Percentiles rank a stretch among this genome's conserved stretches.
Conservation (phyloP, 192 early-diverging fungal species). For the Coemansia biformis region DNA sequence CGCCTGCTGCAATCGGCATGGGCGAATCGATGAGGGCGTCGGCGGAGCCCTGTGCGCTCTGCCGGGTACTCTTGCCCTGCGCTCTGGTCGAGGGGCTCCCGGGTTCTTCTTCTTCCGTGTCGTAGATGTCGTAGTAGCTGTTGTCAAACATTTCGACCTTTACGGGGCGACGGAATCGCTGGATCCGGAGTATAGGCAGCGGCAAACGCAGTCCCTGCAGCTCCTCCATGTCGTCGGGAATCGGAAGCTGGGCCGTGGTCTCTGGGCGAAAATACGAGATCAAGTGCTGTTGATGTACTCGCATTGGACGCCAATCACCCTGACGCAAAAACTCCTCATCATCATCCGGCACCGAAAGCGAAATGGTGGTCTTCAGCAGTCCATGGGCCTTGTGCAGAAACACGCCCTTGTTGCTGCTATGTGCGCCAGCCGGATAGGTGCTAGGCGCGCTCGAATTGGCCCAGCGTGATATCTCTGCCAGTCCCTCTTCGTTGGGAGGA, state of each 20-base stretch:
- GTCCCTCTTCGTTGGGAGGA: slow-evolving; percentile 48
- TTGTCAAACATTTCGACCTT: slow-evolving; percentile 21
- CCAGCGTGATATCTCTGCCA: slow-evolving; percentile 17
- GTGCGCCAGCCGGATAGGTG: slow-evolving; percentile 1
- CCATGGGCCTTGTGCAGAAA: slow-evolving; percentile 55
- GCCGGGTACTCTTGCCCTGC: no score
- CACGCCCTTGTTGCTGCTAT: slow-evolving; percentile 38
- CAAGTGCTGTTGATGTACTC: slow-evolving; percentile 40
- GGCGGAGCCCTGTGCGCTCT: no score
- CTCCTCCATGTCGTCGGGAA: slow-evolving; percentile 42
- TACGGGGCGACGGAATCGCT: slow-evolving; percentile 31
- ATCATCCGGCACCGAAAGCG: slow-evolving; percentile 55
- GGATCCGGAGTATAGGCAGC: slow-evolving; percentile 22
- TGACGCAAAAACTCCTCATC: slow-evolving; percentile 23
- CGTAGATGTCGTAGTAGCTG: slow-evolving; percentile 20
- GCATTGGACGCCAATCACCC: slow-evolving; percentile 6
- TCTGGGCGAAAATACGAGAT: slow-evolving; percentile 32
- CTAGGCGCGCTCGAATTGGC: not conserved
- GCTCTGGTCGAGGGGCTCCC: no score
- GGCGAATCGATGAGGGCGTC: no score
- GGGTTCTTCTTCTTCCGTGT: slow-evolving; percentile 26
- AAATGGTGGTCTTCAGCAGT: slow-evolving; percentile 75
- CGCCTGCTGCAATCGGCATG: no score
- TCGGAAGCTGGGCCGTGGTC: slow-evolving; percentile 10
- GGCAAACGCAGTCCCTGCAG: slow-evolving; percentile 25